Evolutionary conservation across 345 rosid genomes (phyloP).

Genomic region (Eucalyptus fibrosa): DNA sequence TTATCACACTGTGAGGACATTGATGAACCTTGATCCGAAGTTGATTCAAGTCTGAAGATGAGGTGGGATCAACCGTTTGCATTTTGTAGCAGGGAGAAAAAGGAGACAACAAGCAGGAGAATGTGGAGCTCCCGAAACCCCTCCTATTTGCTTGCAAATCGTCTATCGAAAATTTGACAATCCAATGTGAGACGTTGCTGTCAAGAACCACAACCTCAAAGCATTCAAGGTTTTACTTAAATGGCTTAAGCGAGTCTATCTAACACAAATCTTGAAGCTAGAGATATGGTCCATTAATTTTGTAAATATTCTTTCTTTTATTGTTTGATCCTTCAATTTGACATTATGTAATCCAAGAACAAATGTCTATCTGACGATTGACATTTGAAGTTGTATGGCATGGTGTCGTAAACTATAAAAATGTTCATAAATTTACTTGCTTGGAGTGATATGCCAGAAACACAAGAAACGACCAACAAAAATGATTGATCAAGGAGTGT

Average conservation of each 20-base stretch:
- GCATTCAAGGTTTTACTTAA: background rate
- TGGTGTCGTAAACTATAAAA: too few species aligned
- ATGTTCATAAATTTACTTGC: too few species aligned
- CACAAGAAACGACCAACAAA: too few species aligned
- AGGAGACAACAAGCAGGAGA: background rate
- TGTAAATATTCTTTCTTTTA: background rate
- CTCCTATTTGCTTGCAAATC: slow-evolving; percentile 1
- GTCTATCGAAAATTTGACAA: slow-evolving; percentile 9
- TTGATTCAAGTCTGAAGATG: background rate
- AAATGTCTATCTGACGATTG: too few species aligned
- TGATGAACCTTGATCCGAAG: background rate
- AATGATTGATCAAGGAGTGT: too few species aligned
- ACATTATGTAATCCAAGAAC: background rate
- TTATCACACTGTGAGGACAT: background rate
- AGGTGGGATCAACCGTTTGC: background rate
- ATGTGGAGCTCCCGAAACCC: background rate
- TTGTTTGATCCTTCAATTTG: background rate
- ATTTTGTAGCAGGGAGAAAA: background rate
- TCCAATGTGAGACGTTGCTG: slow-evolving; percentile 2
- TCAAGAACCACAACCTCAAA: background rate
- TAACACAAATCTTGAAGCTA: too few species aligned
- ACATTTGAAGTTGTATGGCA: too few species aligned
- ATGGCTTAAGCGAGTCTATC: too few species aligned
- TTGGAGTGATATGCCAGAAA: too few species aligned
- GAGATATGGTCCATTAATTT: background rate